phyloP scores from a whole-genome alignment of 148 eudicot genomes.

The Rhododendron mucronatum region DNA sequence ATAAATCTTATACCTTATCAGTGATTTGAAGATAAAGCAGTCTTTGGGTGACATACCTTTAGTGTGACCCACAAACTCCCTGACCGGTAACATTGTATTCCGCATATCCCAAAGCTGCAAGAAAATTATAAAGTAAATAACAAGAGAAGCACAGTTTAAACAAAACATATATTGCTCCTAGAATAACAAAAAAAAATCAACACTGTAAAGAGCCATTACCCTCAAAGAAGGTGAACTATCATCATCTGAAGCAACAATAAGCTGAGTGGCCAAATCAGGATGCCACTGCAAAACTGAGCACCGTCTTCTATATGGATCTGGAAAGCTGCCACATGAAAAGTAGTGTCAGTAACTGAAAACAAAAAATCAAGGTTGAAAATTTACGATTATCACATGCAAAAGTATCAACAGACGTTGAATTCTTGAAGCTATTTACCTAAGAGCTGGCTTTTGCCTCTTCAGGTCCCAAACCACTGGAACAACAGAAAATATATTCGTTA shows the following conservation, averaged over 20 bases:
- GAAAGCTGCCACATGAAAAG: constrained; percentile 53
- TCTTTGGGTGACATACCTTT: constrained; percentile 48
- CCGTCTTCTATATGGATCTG: constrained; percentile 77
- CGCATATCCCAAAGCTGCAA: constrained; percentile 98
- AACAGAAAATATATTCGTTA: constrained; percentile 5
- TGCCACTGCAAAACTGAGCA: constrained; percentile 98
- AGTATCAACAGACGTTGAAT: background rate
- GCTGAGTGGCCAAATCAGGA: constrained; percentile 91
- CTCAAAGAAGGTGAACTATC: constrained; percentile 77
- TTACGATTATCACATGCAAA: background rate
- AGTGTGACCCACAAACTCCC: constrained; percentile 87
- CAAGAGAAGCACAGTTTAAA: background rate
- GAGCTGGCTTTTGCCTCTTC: constrained; percentile 88
- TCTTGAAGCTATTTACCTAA: constrained; percentile 49
- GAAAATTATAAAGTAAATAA: constrained; percentile 9
- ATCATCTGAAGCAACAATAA: constrained; percentile 94
- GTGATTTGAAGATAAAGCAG: background rate
- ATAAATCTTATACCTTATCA: background rate
- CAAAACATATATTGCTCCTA: background rate
- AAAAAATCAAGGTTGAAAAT: background rate
- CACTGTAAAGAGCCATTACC: constrained; percentile 35
- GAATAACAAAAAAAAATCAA: background rate
- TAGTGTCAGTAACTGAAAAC: background rate
- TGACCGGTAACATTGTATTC: constrained; percentile 71
- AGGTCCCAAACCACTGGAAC: constrained; percentile 92